These are phyloP conservation scores for Pseudevernia furfuracea DNA, from an alignment of 495 filamentous ascomycete genomes.

Conservation along the genomic window DNA sequence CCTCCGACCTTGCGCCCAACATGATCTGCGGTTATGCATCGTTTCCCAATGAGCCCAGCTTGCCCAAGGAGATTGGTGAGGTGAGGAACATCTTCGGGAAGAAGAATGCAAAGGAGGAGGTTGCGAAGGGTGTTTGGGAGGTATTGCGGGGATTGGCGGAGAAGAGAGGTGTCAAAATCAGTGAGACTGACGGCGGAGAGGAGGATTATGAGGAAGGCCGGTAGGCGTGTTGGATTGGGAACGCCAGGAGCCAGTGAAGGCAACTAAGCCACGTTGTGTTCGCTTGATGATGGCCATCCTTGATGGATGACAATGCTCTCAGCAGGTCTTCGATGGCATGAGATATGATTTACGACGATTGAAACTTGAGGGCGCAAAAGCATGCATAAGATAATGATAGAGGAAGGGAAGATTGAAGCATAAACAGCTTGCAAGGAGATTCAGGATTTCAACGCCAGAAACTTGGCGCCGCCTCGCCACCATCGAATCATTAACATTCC, in stretches of 20 bases:
- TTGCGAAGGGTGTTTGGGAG: conserved; percentile 32
- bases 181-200: conserved; percentile 7
- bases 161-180: conserved; percentile 22
- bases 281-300: neutral
- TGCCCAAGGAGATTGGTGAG: conserved; percentile 34
- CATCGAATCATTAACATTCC: neutral
- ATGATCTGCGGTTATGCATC: conserved; percentile 28
- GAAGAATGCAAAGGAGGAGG: conserved; percentile 42
- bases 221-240: neutral
- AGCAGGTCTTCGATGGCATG: neutral
- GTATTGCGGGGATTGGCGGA: conserved; percentile 31
- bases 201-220: neutral
- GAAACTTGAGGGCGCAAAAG: neutral
- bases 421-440: neutral
- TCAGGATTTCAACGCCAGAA: neutral
- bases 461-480: neutral
- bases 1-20: conserved; percentile 12
- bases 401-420: neutral
- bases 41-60: conserved; percentile 28
- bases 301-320: neutral
- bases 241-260: neutral
- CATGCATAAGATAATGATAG: neutral
- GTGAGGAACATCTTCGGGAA: conserved; percentile 38
- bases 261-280: too few species aligned
- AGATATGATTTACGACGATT: neutral